A percentile compares a stretch with the other conserved stretches of the same genome.
These are phyloP conservation scores for Trichaptum fuscoviolaceum DNA, from an alignment of 768 basidiomycete genomes.

Conservation along the genomic window DNA sequence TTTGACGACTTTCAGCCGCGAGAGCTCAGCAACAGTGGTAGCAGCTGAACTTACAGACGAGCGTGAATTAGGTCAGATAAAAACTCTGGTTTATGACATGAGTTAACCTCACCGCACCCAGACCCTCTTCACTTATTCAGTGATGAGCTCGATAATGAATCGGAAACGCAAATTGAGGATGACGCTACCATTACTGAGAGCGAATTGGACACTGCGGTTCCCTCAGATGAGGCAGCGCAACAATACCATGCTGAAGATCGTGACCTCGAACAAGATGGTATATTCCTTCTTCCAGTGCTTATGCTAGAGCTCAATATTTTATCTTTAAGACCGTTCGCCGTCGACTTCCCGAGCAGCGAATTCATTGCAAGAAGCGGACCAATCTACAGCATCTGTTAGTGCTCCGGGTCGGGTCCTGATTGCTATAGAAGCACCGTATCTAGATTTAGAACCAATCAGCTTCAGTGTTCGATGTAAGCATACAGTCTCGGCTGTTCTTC, in stretches of 20 bases:
- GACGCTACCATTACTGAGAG: background rate
- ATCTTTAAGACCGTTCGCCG: background rate
- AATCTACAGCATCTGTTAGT: background rate
- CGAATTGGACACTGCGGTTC: background rate
- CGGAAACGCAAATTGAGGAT: background rate
- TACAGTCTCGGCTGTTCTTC: background rate
- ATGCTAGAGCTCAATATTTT: background rate
- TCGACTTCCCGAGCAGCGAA: background rate
- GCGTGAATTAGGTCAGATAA: background rate
- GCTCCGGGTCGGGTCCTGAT: background rate
- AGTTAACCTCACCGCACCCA: background rate
- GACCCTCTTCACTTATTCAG: background rate
- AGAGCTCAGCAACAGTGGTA: background rate
- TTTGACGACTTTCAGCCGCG: background rate
- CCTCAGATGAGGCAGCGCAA: background rate
- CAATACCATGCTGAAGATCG: background rate
- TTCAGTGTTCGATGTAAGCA: background rate
- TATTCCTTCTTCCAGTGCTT: background rate
- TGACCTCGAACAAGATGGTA: background rate
- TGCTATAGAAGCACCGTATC: background rate
- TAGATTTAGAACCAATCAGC: background rate
- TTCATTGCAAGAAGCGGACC: background rate
- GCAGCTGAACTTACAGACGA: background rate
- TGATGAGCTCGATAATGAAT: background rate
- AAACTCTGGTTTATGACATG: background rate